phyloP scores from a whole-genome alignment of 2,329 filamentous ascomycete species.

The Hypoxylon sp. region DNA sequence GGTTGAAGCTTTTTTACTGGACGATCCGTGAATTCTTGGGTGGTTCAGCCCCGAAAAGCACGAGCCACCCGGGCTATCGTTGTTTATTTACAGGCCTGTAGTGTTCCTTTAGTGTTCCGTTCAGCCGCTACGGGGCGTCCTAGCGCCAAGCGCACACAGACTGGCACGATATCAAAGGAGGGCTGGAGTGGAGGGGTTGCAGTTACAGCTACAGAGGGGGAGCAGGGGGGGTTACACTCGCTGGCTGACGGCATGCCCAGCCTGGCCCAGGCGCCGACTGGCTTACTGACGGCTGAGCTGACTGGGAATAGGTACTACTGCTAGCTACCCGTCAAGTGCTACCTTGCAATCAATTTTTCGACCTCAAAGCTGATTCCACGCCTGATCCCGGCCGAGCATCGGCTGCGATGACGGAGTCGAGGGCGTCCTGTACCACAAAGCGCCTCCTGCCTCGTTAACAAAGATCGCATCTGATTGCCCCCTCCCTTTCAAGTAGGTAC shows the following conservation, averaged over 20 bases:
- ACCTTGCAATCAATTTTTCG: background rate
- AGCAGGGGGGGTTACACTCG: too few species aligned
- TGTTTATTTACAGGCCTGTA: too few species aligned
- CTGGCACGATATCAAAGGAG: too few species aligned
- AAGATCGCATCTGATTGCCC: background rate
- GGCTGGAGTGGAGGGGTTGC: too few species aligned
- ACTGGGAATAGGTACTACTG: too few species aligned
- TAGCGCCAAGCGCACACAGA: too few species aligned
- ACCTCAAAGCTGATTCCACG: background rate
- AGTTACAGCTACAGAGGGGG: too few species aligned
- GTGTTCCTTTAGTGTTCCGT: background rate
- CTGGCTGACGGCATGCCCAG: too few species aligned
- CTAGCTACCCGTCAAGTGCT: conserved; percentile 4
- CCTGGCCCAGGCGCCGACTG: too few species aligned
- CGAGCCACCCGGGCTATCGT: conserved; percentile 8
- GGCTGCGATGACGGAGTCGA: conserved; percentile 5
- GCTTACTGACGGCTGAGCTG: too few species aligned
- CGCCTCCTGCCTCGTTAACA: background rate
- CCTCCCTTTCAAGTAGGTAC: background rate
- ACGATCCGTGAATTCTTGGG: conserved; percentile 2
- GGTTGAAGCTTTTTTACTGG: conserved; percentile 21
- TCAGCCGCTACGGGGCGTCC: too few species aligned
- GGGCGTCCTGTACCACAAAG: background rate
- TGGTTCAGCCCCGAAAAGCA: background rate
- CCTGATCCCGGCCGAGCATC: conserved; percentile 10